A percentile compares a stretch with the other conserved stretches of the same genome.
These are phyloP conservation scores for Castanopsis chinensis DNA, from an alignment of 306 rosid genomes.

Conservation along the genomic window DNA sequence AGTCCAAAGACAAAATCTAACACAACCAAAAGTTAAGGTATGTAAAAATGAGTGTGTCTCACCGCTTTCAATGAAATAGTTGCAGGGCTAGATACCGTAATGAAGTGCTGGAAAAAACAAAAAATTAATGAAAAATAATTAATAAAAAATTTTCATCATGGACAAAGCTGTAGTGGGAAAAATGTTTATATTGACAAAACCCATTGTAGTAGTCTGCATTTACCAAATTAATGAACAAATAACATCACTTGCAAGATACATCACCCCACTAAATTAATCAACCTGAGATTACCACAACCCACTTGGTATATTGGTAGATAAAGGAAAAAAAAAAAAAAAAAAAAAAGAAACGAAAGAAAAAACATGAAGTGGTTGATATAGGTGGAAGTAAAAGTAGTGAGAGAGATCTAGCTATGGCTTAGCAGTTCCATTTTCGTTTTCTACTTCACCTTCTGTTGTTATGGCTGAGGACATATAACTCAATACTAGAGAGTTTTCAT, in stretches of 20 bases:
- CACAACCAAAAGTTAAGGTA: slow-evolving; percentile 35
- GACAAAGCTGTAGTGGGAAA: not conserved
- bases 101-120: not conserved
- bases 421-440: slow-evolving; percentile 24
- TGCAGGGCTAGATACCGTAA: not conserved
- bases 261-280: slow-evolving; percentile 32
- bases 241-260: slow-evolving; percentile 43
- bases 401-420: slow-evolving; percentile 24
- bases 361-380: too few species aligned
- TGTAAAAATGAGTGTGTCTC: slow-evolving; percentile 18
- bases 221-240: slow-evolving; percentile 52
- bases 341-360: not conserved
- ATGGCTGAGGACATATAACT: slow-evolving; percentile 69
- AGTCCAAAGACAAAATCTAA: slow-evolving; percentile 64
- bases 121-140: not conserved
- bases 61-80: slow-evolving; percentile 36
- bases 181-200: slow-evolving; percentile 8
- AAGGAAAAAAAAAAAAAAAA: slow-evolving; percentile 19
- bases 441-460: slow-evolving; percentile 58
- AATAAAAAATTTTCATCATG: slow-evolving; percentile 9
- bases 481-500: slow-evolving; percentile 50
- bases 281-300: slow-evolving; percentile 36
- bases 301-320: slow-evolving; percentile 48
- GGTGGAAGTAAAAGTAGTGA: not conserved
- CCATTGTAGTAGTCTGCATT: slow-evolving; percentile 33